Conservation (phyloP, 768 basidiomycete genomes). For the Serendipita vermifera region DNA sequence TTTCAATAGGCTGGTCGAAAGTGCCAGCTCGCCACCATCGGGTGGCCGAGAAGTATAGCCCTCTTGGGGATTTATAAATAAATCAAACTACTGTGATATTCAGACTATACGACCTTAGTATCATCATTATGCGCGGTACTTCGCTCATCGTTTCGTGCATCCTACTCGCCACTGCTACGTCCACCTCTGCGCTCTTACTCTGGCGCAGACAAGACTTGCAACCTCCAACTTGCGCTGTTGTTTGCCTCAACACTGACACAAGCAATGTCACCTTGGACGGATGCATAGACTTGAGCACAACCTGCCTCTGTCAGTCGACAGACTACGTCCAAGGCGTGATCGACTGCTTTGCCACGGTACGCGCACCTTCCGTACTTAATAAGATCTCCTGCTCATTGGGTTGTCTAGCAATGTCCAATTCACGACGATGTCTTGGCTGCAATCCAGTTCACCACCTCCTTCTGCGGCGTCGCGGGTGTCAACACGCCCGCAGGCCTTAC, state of each 20-base stretch:
- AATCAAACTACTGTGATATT: no score
- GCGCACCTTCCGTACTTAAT: background rate
- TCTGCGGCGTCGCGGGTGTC: constrained; percentile 4
- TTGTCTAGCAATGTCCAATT: background rate
- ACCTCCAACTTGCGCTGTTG: background rate
- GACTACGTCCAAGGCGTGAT: constrained; percentile 2
- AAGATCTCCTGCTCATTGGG: background rate
- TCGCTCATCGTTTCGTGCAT: background rate
- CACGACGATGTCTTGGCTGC: background rate
- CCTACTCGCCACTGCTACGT: background rate
- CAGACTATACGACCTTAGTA: no score
- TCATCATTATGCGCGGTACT: background rate
- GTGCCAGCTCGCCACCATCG: no score
- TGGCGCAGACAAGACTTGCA: background rate
- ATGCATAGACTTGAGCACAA: background rate
- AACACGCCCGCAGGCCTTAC: constrained; percentile 2
- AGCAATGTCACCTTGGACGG: background rate
- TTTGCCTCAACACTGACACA: background rate
- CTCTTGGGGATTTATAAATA: no score
- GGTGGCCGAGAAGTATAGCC: no score
- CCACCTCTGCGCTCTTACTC: background rate
- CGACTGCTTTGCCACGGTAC: constrained; percentile 6
- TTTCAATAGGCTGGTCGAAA: no score
- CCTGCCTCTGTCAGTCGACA: background rate
- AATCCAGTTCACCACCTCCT: background rate